Percentiles rank a stretch among this genome's conserved stretches.
Conservation (phyloP, 306 rosid genomes). For the Rosa lucieae region DNA sequence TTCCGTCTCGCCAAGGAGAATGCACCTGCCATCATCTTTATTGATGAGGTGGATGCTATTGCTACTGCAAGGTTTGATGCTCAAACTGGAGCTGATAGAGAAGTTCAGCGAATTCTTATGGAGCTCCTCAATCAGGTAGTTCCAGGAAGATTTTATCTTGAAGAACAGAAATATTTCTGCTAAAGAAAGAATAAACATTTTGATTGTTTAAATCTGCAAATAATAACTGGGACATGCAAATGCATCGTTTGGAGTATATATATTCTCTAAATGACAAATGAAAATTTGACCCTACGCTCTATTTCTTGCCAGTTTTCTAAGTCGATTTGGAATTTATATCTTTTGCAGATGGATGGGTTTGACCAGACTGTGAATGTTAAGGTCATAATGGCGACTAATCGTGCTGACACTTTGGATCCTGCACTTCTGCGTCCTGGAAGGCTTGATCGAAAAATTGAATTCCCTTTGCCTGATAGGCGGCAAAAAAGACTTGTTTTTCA, state of each 20-base stretch:
- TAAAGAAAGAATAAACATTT: background rate
- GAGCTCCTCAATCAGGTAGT: conserved; percentile 95
- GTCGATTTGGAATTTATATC: conserved; percentile 6
- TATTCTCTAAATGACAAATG: background rate
- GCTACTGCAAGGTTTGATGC: conserved; percentile 99
- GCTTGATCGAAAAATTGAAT: conserved; percentile 95
- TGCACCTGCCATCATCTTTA: conserved; percentile 98
- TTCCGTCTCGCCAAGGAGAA: conserved; percentile 99
- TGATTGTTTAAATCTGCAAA: background rate
- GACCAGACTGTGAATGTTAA: conserved; percentile 99
- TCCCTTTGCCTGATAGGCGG: conserved; percentile 95
- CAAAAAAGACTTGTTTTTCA: conserved; percentile 99
- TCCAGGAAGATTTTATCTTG: background rate
- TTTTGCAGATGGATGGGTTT: conserved; percentile 93
- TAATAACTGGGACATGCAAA: background rate
- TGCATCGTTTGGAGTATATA: background rate
- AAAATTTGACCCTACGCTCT: background rate
- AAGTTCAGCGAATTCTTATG: conserved; percentile 99
- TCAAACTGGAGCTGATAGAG: conserved; percentile 99
- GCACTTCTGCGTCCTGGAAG: conserved; percentile 99
- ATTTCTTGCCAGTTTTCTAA: background rate
- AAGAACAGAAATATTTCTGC: background rate
- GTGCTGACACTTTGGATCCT: conserved; percentile 98
- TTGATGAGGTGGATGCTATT: conserved; percentile 98
- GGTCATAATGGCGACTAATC: conserved; percentile 98